Base-by-base conservation (phyloP, 1,139 yeast genomes). In the Protomyces gravidus region DNA sequence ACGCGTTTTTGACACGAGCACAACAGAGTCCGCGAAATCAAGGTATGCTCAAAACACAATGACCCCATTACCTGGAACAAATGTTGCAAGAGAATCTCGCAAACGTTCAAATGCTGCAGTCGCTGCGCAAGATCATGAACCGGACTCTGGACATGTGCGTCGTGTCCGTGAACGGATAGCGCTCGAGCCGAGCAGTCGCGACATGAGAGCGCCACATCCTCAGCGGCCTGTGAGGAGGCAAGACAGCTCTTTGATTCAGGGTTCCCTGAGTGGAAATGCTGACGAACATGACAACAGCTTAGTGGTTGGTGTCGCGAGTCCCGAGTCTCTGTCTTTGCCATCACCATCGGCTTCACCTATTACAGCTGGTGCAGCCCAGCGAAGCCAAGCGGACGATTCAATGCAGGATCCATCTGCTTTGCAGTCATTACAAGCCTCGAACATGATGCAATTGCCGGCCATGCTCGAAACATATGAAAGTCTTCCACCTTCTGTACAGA, bases 401-500 rank as follows among this genome's bases (percentile, higher is more conserved):
- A 32, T 15, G 36, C 36, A 32, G n/a, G 11, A 13, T 2, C 11
- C 36, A 2, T 13, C n/a, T n/a, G n/a, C n/a, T n/a, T n/a, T n/a
- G n/a, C n/a, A n/a, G 3, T 30, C 36, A 5, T 15, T 13, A 30
- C 23, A 58, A 36, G 28, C 62, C 45, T 25, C 57, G 42, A 21
- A 58, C 50, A 56, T 68, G 59, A 59, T 64, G 59, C 60, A 63
- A 36, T 63, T 72, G 39, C 72, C 73, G 13, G 55, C 59, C n/a
- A 66, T 73, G 30, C 62, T 73, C 23, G 69, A 67, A 45, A 61
- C 69, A 13, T 73, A 72, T 60, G 75, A 71, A 51, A 63, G 63
- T 13, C 65, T 74, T 26, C 75, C 77, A 2, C 65, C 68, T 11
- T 53, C 48, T 21, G 64, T 66, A 21, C 67, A 65, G 56, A 61